phyloP scores from a whole-genome alignment of 2,329 filamentous ascomycete genomes.

The Diaporthe citri region DNA sequence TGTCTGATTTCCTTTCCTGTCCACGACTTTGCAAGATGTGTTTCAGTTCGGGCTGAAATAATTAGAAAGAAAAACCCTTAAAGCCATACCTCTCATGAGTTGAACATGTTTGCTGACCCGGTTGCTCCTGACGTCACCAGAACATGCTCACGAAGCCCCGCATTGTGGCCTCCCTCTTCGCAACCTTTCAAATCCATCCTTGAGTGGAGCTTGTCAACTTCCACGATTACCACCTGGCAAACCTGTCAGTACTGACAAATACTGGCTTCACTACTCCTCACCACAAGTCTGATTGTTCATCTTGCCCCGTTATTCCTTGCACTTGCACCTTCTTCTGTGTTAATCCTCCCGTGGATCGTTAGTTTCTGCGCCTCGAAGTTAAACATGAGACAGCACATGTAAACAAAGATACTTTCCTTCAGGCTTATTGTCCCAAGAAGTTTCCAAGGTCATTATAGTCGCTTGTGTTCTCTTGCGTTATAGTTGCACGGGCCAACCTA shows the following conservation, averaged over 20 bases:
- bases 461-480: no score
- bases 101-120: background rate
- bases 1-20: conserved; percentile 47
- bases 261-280: background rate
- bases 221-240: background rate
- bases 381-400: background rate
- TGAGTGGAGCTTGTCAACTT: background rate
- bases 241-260: background rate
- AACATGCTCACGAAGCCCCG: conserved; percentile 22
- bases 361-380: background rate
- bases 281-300: background rate
- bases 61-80: background rate
- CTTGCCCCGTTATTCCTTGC: no score
- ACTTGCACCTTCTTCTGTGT: no score
- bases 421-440: background rate
- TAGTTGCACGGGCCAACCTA: no score
- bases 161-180: conserved; percentile 19
- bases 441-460: no score
- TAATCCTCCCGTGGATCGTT: background rate
- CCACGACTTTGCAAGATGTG: background rate
- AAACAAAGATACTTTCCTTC: background rate
- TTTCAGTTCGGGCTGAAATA: background rate
- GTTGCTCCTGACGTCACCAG: conserved; percentile 19
- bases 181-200: background rate
- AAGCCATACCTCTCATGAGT: background rate